Evolutionary conservation across 2,329 filamentous ascomycete species (phyloP).

Genomic region (Penicillium vulpinum): DNA sequence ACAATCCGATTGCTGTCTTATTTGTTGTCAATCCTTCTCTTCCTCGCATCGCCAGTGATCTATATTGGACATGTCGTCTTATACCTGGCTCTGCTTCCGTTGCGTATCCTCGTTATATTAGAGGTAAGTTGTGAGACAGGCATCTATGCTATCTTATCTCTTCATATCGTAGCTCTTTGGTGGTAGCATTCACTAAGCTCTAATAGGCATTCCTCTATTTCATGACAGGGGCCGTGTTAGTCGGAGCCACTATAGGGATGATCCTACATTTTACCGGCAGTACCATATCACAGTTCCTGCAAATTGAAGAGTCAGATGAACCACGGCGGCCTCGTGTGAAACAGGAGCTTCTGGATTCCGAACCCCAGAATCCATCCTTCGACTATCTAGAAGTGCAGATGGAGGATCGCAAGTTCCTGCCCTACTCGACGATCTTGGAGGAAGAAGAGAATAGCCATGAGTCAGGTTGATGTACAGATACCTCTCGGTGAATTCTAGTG

Average conservation of each 20-base stretch:
- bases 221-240: conserved; percentile 57
- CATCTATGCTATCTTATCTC: background rate
- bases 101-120: conserved; percentile 53
- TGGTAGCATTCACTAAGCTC: background rate
- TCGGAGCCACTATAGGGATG: conserved; percentile 66
- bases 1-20: conserved; percentile 19
- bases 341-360: background rate
- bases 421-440: conserved; percentile 32
- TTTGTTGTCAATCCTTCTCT: conserved; percentile 33
- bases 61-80: conserved; percentile 48
- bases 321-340: background rate
- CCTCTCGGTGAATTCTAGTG: background rate
- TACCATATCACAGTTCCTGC: conserved; percentile 53
- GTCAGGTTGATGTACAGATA: conserved; percentile 9
- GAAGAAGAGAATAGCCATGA: conserved; percentile 33
- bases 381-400: conserved; percentile 19
- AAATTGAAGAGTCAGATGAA: conserved; percentile 25
- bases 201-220: conserved; percentile 21
- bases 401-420: conserved; percentile 13
- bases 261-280: conserved; percentile 59
- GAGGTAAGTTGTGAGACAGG: conserved; percentile 48
- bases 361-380: conserved; percentile 6
- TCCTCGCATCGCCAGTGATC: conserved; percentile 51
- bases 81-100: conserved; percentile 48
- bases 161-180: background rate